Evolutionary conservation across 2,329 filamentous ascomycete genomes (phyloP), one percentile per base, ranked within the genome.

Genomic region (Exophiala calicioides): DNA sequence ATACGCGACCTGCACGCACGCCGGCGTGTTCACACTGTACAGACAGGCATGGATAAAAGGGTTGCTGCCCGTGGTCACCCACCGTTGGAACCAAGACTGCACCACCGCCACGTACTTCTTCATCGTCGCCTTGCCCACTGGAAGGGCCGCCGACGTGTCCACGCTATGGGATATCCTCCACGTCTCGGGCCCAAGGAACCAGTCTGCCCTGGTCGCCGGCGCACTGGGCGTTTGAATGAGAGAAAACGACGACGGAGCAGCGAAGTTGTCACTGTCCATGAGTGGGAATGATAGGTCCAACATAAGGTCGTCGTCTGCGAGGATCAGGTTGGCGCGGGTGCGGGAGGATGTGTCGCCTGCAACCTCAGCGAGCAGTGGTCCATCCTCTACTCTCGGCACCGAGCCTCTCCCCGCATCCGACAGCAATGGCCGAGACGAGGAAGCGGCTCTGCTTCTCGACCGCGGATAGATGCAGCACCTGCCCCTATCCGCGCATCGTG

Each of bases 31-130:
- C 5, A 36, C 36, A 2, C 33, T 37, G 52, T 68, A 69, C 7
- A 68, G 49, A 5, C 46, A 47, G 0, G 42, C 5, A 46, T 68
- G 67, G 7, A 68, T 62, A 34, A 68, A 63, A 1, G 64, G 58
- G 23, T 57, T 64, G 38, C 52, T 44, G 3, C 65, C 62, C 6
- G 56, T 60, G 1, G 44, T 41, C 18, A 56, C 52, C 65, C 65
- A 69, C 2, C 35, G 33, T 16, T 23, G 20, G 4, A 66, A 46
- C 63, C 64, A 65, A 13, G 27, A 19, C 47, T 56, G 42, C 23
- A 62, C 19, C 1, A 7, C 30, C 9, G 13, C 3, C 3, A 40
- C 13, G 26, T 10, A 12, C 20, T 18, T 5, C 13, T 27, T 19
- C 2, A 20, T n/a, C n/a, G n/a, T n/a, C n/a, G n/a, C n/a, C n/a